phyloP scores from a whole-genome alignment of 768 basidiomycete species.

The Lactarius deliciosus region DNA sequence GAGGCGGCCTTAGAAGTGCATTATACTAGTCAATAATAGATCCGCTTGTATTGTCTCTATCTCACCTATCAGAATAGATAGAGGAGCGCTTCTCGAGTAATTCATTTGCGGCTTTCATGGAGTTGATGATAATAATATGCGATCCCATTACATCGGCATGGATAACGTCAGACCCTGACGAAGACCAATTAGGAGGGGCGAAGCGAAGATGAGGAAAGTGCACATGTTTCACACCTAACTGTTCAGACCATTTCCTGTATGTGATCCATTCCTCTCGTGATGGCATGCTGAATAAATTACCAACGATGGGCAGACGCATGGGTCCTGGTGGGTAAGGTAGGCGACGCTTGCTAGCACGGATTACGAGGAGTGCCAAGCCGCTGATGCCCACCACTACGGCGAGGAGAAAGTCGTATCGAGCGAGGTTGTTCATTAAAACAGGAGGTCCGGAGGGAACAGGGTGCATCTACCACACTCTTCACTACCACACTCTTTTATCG shows the following conservation, averaged over 20 bases:
- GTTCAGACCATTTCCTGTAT: neutral
- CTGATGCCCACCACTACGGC: neutral
- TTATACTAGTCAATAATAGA: too few relatives aligned
- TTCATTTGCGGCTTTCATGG: neutral
- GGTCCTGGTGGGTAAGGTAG: slow-evolving; percentile 1
- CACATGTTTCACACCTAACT: neutral
- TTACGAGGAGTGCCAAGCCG: neutral
- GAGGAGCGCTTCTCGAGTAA: neutral
- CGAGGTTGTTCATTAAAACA: neutral
- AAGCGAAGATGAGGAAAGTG: neutral
- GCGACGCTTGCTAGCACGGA: neutral
- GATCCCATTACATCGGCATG: neutral
- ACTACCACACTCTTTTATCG: too few relatives aligned
- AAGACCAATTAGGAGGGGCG: neutral
- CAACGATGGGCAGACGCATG: neutral
- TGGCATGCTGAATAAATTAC: slow-evolving; percentile 1
- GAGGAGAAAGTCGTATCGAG: neutral
- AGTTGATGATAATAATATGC: neutral
- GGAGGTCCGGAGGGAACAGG: neutral
- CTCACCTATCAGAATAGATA: slow-evolving; percentile 5
- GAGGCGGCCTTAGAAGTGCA: neutral
- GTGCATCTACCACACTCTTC: too few relatives aligned
- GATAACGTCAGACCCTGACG: neutral
- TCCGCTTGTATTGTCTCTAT: too few relatives aligned
- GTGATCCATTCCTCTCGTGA: neutral